Conservation (phyloP, 805 yeast genomes). For the Torulaspora quercuum region DNA sequence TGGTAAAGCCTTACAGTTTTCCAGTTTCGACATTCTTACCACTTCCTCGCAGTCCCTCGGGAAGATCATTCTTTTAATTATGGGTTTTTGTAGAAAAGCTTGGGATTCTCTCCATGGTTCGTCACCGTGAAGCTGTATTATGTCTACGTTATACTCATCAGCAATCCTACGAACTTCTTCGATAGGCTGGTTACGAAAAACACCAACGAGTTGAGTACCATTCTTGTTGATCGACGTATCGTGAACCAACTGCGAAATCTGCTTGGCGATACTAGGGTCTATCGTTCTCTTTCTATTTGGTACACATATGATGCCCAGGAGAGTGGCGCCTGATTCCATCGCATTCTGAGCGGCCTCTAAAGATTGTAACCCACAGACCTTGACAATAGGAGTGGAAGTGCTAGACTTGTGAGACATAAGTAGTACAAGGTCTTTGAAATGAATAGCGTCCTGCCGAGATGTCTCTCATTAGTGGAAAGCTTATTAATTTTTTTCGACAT, state of each 20-base stretch:
- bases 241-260: conserved; percentile 43
- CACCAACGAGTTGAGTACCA: conserved; percentile 83
- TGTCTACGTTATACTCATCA: conserved; percentile 53
- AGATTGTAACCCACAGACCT: conserved; percentile 79
- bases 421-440: too few relatives aligned
- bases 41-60: conserved; percentile 51
- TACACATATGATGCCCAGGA: conserved; percentile 83
- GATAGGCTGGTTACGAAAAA: conserved; percentile 75
- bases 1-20: conserved; percentile 47
- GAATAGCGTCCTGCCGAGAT: too few relatives aligned
- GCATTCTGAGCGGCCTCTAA: conserved; percentile 69
- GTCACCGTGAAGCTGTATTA: conserved; percentile 86
- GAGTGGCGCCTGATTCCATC: conserved; percentile 64
- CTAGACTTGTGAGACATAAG: too few relatives aligned
- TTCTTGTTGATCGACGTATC: conserved; percentile 38
- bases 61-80: conserved; percentile 64
- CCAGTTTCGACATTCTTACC: conserved; percentile 5
- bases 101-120: conserved; percentile 42
- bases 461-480: too few relatives aligned
- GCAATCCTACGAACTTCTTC: conserved; percentile 51
- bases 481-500: too few relatives aligned
- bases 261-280: conserved; percentile 42
- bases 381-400: conserved; percentile 45
- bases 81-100: conserved; percentile 46
- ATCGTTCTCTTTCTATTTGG: conserved; percentile 78